These are phyloP conservation scores for Xylariomycetidae sp. DNA, from an alignment of 2,329 filamentous ascomycete species.

Conservation along the genomic window DNA sequence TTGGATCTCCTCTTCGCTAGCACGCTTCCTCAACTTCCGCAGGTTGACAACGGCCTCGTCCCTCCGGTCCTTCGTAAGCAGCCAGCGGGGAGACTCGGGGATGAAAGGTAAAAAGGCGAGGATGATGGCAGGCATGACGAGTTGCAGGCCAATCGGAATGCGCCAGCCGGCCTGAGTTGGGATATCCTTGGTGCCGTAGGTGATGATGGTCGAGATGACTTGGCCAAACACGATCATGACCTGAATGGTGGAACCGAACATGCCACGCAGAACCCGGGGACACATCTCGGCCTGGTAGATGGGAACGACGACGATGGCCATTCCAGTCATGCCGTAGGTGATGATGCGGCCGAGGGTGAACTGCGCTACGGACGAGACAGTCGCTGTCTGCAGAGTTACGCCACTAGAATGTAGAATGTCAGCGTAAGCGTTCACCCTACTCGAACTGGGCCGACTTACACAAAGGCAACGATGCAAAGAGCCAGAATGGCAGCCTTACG, in stretches of 20 bases:
- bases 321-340: slow-evolving; percentile 7
- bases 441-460: slow-evolving; percentile 4
- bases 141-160: slow-evolving; percentile 5
- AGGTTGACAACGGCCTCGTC: slow-evolving; percentile 5
- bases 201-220: slow-evolving; percentile 7
- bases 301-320: slow-evolving; percentile 8
- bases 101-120: slow-evolving; percentile 4
- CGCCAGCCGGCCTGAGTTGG: slow-evolving; percentile 3
- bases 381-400: slow-evolving; percentile 6
- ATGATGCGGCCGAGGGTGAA: slow-evolving; percentile 9
- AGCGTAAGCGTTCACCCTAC: slow-evolving; percentile 1
- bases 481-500: slow-evolving; percentile 6
- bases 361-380: slow-evolving; percentile 5
- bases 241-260: slow-evolving; percentile 9
- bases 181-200: slow-evolving; percentile 7
- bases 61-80: slow-evolving; percentile 3
- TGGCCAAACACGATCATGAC: slow-evolving; percentile 8
- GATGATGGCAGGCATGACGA: slow-evolving; percentile 4
- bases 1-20: slow-evolving; percentile 5
- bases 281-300: slow-evolving; percentile 9
- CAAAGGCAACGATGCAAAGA: slow-evolving; percentile 6
- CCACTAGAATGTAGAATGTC: slow-evolving; percentile 4
- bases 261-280: slow-evolving; percentile 8
- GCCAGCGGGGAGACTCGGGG: slow-evolving; percentile 6
- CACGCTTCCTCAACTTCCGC: slow-evolving; percentile 3